These are phyloP conservation scores for Chlorella sp. DNA, from an alignment of 139 green algal genomes.

Conservation along the genomic window DNA sequence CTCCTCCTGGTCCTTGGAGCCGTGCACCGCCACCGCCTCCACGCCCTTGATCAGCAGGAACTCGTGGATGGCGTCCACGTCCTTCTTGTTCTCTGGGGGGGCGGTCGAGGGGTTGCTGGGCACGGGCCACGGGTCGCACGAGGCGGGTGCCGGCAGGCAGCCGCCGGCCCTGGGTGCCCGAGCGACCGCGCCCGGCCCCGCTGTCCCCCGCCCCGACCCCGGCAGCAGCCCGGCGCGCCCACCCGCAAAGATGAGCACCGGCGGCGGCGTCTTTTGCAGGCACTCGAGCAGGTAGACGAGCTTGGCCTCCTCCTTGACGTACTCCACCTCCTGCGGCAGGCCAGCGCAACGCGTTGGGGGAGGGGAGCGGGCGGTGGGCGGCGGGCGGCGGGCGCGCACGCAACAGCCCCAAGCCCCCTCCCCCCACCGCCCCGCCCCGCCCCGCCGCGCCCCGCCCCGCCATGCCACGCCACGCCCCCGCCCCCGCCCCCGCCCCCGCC, in stretches of 20 bases:
- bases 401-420: no score
- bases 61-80: slow-evolving; percentile 98
- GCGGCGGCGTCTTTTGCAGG: slow-evolving; percentile 97
- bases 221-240: neutral
- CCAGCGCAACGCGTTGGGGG: no score
- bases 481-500: neutral
- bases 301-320: slow-evolving; percentile 98
- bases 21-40: slow-evolving; percentile 96
- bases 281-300: slow-evolving; percentile 94
- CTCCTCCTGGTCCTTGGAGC: slow-evolving; percentile 96
- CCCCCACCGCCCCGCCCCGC: no score
- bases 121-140: no score
- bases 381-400: no score
- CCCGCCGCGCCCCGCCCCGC: neutral
- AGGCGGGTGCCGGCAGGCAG: no score
- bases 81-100: slow-evolving; percentile 88
- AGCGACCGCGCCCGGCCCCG: no score
- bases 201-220: no score
- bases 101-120: neutral
- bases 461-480: neutral
- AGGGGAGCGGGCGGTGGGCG: no score
- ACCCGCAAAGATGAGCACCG: slow-evolving; percentile 94
- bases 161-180: no score
- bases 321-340: slow-evolving; percentile 92
- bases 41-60: slow-evolving; percentile 92